Conservation (phyloP, 164 flowering plant species). For the Nymphaea thermarum region DNA sequence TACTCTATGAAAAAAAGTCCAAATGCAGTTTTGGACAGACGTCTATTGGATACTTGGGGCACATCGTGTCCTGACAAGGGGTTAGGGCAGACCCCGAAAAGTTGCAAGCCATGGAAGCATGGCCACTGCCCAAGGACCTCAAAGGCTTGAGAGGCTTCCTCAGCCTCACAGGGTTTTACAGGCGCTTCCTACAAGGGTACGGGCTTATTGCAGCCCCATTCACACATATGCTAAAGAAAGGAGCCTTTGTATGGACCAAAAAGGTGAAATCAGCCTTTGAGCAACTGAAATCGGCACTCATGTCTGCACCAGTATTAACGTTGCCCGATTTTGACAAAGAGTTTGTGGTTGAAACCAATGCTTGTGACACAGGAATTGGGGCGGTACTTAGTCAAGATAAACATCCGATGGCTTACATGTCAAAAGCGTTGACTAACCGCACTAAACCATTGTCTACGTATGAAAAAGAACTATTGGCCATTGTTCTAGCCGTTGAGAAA, state of each 20-base stretch:
- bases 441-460: neutral
- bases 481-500: neutral
- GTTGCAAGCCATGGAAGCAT: neutral
- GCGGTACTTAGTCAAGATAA: neutral
- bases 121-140: constrained; percentile 1
- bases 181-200: neutral
- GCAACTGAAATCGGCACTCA: neutral
- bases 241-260: neutral
- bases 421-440: neutral
- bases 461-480: neutral
- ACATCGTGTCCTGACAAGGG: neutral
- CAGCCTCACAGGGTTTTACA: neutral
- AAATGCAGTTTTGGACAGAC: neutral
- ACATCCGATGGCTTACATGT: neutral
- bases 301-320: neutral
- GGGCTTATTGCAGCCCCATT: neutral
- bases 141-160: constrained; percentile 1
- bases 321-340: neutral
- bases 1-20: neutral
- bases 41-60: neutral
- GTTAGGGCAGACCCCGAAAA: neutral
- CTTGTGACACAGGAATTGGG: neutral
- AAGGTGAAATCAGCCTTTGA: neutral
- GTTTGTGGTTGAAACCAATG: neutral
- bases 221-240: neutral